Conservation (phyloP, 176 grass and related monocot species). For the Cenchrus fungigraminus region DNA sequence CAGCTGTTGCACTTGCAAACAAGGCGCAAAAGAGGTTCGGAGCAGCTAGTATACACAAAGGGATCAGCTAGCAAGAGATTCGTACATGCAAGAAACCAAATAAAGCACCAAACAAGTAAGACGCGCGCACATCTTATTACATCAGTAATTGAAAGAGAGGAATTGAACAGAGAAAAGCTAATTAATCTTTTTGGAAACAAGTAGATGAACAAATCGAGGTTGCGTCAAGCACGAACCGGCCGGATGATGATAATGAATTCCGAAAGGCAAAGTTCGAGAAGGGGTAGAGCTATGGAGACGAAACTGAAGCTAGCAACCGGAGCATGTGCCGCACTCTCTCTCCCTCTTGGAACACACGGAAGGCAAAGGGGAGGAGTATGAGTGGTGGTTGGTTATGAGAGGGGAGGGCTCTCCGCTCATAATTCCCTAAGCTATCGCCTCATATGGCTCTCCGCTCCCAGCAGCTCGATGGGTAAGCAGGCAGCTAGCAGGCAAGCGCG, state of each 20-base stretch:
- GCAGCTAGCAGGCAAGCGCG: neutral
- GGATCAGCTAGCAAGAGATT: neutral
- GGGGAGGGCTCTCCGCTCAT: too few relatives aligned
- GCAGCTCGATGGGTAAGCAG: slow-evolving; percentile 11
- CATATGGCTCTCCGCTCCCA: neutral
- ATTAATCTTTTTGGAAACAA: neutral
- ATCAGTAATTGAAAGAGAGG: neutral
- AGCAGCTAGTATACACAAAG: neutral
- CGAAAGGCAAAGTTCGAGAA: neutral
- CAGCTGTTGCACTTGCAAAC: slow-evolving; percentile 31
- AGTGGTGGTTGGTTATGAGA: slow-evolving; percentile 36
- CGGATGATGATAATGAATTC: neutral
- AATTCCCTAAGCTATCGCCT: neutral
- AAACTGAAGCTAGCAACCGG: slow-evolving; percentile 11
- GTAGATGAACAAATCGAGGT: neutral
- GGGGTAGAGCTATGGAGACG: too few relatives aligned
- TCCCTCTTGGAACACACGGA: neutral
- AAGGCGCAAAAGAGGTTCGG: slow-evolving; percentile 14
- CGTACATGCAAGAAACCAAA: neutral
- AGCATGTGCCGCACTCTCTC: neutral
- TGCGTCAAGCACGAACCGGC: neutral
- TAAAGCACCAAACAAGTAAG: neutral
- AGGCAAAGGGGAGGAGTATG: neutral
- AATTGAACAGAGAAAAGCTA: neutral
- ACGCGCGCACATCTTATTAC: neutral